Base-by-base conservation (phyloP, 169 alveolate species). In the Plasmodium gaboni region DNA sequence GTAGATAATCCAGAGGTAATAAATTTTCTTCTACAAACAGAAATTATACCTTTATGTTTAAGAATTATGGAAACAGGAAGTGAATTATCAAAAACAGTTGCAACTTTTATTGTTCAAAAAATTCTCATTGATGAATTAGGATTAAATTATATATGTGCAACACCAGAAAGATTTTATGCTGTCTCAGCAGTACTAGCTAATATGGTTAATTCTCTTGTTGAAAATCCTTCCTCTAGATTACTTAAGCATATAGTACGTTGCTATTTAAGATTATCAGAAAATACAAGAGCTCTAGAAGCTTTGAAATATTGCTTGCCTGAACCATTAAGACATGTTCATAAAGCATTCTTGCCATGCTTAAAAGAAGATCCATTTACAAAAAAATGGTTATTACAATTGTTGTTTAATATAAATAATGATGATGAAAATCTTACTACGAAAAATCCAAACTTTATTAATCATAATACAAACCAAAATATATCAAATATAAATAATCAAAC, bases 51-150 rank as follows among this genome's bases (percentile, higher is more conserved):
- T 2, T 95, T 98, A 38, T 98, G 99, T 76, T 96, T 99, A 64
- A 95, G 99, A 55, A 98, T 99, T 32, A 99, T 99, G 99, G 99
- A 99, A 74, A 98, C 99, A 22, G 99, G 99, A 26, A 96, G 98
- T 46, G 99, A 98, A 83, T 95, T 99, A 17, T 98, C 99, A 19
- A 97, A 97, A 93, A 98, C 99, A 1, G 99, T 97, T 26, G 99
- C 99, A 7, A 98, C 99, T 0, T 99, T 99, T 89, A 98, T 99
- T 64, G 98, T 99, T 17, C 99, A 99, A 94, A 98, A 98, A 96
- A 97, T 99, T 0, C 94, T 99, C 24, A 90, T 97, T 64, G 99
- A 99, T 91, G 99, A 98, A 65, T 87, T 95, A 46, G 99, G 99
- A 2, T 93, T 98, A 55, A 94, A 96, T 64, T 98, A 97, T 91